A percentile compares a stretch with the other conserved stretches of the same genome.
These are phyloP conservation scores for Eutrema japonicum DNA, from an alignment of 345 rosid species.

Conservation along the genomic window DNA sequence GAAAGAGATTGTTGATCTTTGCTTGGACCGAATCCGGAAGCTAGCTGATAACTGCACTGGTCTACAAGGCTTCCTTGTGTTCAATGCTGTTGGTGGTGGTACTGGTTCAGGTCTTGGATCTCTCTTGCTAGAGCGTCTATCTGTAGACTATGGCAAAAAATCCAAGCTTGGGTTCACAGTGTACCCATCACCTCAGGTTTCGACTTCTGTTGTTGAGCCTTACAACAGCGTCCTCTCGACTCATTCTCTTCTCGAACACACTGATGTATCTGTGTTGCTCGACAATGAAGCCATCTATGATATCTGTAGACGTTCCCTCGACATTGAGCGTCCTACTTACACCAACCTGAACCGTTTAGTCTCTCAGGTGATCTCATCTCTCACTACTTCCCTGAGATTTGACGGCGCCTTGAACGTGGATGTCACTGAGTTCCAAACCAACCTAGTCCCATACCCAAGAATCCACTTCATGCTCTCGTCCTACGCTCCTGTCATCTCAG, in stretches of 20 bases:
- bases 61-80: constrained; percentile 1
- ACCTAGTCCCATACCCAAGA: constrained; percentile 49
- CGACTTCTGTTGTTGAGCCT: neutral
- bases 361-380: constrained; percentile 22
- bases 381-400: neutral
- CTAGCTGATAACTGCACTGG: neutral
- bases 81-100: constrained; percentile 6
- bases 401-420: constrained; percentile 39
- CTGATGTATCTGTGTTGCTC: neutral
- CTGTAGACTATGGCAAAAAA: constrained; percentile 1
- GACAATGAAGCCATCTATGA: neutral
- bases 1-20: constrained; percentile 1
- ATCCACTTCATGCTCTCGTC: constrained; percentile 60
- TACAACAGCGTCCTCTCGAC: neutral
- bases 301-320: neutral
- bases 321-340: constrained; percentile 7
- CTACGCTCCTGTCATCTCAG: constrained; percentile 54
- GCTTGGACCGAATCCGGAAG: neutral
- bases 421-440: constrained; percentile 45
- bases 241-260: neutral
- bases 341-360: constrained; percentile 15
- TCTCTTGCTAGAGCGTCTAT: neutral
- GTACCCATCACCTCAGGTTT: constrained; percentile 4
- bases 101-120: constrained; percentile 7
- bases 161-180: neutral